Percentiles rank a stretch among this genome's conserved stretches.
Conservation (phyloP, 1,139 yeast species). For the Candida smagusa region DNA sequence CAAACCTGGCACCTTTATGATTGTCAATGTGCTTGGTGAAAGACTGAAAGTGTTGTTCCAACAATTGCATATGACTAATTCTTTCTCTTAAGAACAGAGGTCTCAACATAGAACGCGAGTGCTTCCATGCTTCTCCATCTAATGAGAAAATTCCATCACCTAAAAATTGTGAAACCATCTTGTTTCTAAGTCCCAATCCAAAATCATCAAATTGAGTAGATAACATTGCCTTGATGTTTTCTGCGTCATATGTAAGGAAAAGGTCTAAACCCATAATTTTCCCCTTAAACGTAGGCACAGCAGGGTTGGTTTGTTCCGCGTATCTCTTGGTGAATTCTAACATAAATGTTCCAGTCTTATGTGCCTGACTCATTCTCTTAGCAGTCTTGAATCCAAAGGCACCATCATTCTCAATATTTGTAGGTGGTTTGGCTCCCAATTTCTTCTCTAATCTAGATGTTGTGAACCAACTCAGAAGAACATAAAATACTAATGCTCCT, state of each 20-base stretch:
- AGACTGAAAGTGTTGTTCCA: conserved; percentile 46
- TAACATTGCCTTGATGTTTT: conserved; percentile 36
- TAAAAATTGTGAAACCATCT: conserved; percentile 39
- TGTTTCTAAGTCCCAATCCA: conserved; percentile 48
- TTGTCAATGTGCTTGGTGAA: conserved; percentile 32
- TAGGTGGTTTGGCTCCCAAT: conserved; percentile 10
- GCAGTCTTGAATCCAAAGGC: conserved; percentile 12
- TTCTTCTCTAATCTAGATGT: conserved; percentile 2
- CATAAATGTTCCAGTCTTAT: conserved; percentile 4
- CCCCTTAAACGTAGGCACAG: conserved; percentile 12
- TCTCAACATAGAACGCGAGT: conserved; percentile 54
- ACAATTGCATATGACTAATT: conserved; percentile 44
- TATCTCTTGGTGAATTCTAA: conserved; percentile 3
- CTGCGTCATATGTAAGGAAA: conserved; percentile 20
- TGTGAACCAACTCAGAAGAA: conserved; percentile 1
- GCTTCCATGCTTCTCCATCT: conserved; percentile 57
- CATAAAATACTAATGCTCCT: not conserved
- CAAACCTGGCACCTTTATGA: conserved; percentile 21
- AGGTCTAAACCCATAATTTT: conserved; percentile 14
- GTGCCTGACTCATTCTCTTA: conserved; percentile 1
- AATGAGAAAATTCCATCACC: conserved; percentile 61
- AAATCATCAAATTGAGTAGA: conserved; percentile 50
- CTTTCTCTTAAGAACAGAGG: conserved; percentile 60
- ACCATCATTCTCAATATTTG: conserved; percentile 9
- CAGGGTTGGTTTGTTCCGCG: conserved; percentile 2